phyloP scores from a whole-genome alignment of 2,329 filamentous ascomycete genomes.

The Blastomyces emzantsi region DNA sequence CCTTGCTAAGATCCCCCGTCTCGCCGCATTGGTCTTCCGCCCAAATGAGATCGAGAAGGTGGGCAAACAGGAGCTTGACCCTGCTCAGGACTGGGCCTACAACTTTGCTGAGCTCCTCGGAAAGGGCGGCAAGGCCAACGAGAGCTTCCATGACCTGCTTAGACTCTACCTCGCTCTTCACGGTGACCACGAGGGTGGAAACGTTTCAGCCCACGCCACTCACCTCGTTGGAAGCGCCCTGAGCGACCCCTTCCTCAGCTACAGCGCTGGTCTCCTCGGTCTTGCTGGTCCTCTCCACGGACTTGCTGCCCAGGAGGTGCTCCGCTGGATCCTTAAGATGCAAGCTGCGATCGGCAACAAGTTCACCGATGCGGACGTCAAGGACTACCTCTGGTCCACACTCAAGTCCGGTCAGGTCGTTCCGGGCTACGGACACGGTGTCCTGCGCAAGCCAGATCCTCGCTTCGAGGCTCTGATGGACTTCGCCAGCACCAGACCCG shows the following conservation, averaged over 20 bases:
- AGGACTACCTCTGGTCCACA: conserved; percentile 83
- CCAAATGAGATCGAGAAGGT: conserved; percentile 64
- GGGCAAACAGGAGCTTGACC: conserved; percentile 67
- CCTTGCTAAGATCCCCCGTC: conserved; percentile 89
- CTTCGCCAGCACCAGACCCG: conserved; percentile 75
- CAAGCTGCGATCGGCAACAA: conserved; percentile 70
- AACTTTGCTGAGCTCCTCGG: conserved; percentile 96
- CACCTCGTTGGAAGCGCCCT: conserved; percentile 92
- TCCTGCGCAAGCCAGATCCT: conserved; percentile 92
- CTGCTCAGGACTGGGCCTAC: conserved; percentile 91
- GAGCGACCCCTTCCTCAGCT: conserved; percentile 90
- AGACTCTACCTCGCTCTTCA: conserved; percentile 92
- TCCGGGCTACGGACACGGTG: conserved; percentile 90
- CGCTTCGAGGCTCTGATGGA: conserved; percentile 96
- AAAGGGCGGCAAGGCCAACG: conserved; percentile 72
- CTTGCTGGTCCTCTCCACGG: conserved; percentile 90
- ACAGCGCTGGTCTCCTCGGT: conserved; percentile 90
- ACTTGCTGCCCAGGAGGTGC: conserved; percentile 90
- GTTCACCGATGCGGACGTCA: conserved; percentile 73
- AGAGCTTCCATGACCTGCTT: conserved; percentile 91
- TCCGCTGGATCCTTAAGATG: conserved; percentile 96
- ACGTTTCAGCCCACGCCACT: conserved; percentile 91
- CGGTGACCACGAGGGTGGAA: conserved; percentile 96
- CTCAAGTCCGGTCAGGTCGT: conserved; percentile 91
- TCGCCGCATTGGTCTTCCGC: conserved; percentile 97